These are phyloP conservation scores for Penstemon newberryi DNA, from an alignment of 257 asterid genomes.

Conservation along the genomic window DNA sequence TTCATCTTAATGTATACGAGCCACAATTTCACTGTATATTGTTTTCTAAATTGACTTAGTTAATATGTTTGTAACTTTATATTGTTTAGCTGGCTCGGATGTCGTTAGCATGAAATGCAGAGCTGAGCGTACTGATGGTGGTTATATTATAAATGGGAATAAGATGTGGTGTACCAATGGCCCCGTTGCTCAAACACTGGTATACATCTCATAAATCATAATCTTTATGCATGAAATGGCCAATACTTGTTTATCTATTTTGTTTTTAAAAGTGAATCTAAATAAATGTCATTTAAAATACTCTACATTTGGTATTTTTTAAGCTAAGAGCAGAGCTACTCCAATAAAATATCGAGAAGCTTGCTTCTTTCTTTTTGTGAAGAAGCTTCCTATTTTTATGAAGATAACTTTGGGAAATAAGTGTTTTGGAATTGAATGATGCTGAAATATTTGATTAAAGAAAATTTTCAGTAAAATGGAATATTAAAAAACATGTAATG, in stretches of 20 bases:
- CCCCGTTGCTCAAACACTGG: conserved; percentile 88
- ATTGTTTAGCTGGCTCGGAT: conserved; percentile 88
- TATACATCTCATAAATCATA: conserved; percentile 30
- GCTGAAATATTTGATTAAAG: too few species aligned
- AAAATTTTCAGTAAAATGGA: too few species aligned
- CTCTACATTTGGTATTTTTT: neutral
- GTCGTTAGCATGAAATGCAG: conserved; percentile 96
- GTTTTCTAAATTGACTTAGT: conserved; percentile 11
- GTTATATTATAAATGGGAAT: conserved; percentile 88
- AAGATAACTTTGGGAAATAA: too few species aligned
- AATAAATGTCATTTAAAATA: neutral
- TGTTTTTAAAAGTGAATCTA: neutral
- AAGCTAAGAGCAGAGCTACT: neutral
- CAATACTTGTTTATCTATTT: neutral
- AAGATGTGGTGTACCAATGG: conserved; percentile 99
- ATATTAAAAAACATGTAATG: too few species aligned
- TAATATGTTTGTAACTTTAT: conserved; percentile 29
- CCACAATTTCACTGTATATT: conserved; percentile 13
- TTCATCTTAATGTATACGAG: conserved; percentile 4
- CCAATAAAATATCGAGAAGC: neutral
- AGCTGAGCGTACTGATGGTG: conserved; percentile 90
- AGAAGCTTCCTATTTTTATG: neutral
- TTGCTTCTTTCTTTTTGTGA: neutral
- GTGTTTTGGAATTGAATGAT: too few species aligned
- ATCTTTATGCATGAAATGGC: neutral